Percentiles rank a stretch among this genome's conserved stretches.
Conservation (phyloP, 2,329 filamentous ascomycete species). For the Penicillium freii region DNA sequence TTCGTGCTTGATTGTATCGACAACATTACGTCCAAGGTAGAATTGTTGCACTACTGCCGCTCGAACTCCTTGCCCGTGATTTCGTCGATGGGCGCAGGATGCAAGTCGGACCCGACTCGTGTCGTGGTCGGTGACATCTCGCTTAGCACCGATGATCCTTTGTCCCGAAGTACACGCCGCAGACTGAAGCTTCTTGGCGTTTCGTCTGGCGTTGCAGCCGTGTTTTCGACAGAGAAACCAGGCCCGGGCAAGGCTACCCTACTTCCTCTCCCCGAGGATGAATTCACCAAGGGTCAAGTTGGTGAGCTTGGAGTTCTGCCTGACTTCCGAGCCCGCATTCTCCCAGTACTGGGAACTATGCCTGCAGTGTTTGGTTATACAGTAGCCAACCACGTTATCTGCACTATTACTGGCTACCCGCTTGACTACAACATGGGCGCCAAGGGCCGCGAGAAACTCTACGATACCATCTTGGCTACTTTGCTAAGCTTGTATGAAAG, state of each 20-base stretch:
- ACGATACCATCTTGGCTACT: slow-evolving; percentile 74
- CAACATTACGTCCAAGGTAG: slow-evolving; percentile 96
- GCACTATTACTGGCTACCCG: slow-evolving; percentile 78
- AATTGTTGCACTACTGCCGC: slow-evolving; percentile 82
- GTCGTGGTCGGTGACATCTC: slow-evolving; percentile 92
- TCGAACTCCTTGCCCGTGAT: slow-evolving; percentile 76
- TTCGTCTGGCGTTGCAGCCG: slow-evolving; percentile 79
- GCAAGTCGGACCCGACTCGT: slow-evolving; percentile 81
- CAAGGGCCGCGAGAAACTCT: slow-evolving; percentile 87
- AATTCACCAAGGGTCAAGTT: slow-evolving; percentile 81
- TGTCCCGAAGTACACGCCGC: slow-evolving; percentile 80
- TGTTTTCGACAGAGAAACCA: slow-evolving; percentile 88
- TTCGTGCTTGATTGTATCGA: slow-evolving; percentile 98
- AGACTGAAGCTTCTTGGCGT: slow-evolving; percentile 75
- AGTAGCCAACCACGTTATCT: slow-evolving; percentile 87
- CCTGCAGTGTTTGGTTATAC: slow-evolving; percentile 92
- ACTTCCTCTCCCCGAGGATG: slow-evolving; percentile 80
- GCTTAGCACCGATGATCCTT: slow-evolving; percentile 78
- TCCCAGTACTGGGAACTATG: slow-evolving; percentile 95
- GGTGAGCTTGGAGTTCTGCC: slow-evolving; percentile 84
- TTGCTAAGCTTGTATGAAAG: slow-evolving; percentile 79
- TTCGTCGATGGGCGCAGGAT: slow-evolving; percentile 93
- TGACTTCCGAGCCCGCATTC: slow-evolving; percentile 90
- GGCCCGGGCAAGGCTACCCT: slow-evolving; percentile 89
- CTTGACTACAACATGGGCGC: slow-evolving; percentile 71